phyloP scores from a whole-genome alignment of 1,284 basidiomycete genomes.

The Rhodotorula sp. region DNA sequence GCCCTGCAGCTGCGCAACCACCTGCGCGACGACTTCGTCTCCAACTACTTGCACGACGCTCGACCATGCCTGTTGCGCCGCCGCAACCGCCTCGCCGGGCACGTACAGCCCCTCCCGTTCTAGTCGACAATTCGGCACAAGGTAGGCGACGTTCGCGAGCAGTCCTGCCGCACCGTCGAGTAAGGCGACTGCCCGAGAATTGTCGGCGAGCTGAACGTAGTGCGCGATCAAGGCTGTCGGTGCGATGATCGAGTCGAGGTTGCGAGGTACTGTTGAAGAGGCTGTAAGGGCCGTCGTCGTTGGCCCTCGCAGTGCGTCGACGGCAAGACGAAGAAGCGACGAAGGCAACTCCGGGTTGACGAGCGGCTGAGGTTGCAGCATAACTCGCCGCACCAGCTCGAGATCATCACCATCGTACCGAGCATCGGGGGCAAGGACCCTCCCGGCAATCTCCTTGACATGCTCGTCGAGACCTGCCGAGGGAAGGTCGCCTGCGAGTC shows the following conservation, averaged over 20 bases:
- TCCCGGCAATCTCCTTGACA: conserved; percentile 15
- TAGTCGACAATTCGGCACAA: conserved; percentile 12
- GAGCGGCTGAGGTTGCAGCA: conserved; percentile 25
- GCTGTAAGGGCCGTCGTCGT: not conserved
- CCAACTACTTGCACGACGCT: not conserved
- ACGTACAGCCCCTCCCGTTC: not conserved
- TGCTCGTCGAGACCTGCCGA: conserved; percentile 28
- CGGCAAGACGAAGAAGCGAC: conserved; percentile 8
- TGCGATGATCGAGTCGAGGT: conserved; percentile 9
- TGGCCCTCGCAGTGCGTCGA: not conserved
- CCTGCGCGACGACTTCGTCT: not conserved
- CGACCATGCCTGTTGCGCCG: conserved; percentile 23
- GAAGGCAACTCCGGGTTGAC: not conserved
- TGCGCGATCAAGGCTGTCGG: conserved; percentile 16
- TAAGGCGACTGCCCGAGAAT: not conserved
- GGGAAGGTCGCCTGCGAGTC: conserved; percentile 16
- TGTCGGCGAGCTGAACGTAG: not conserved
- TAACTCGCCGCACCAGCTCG: conserved; percentile 20
- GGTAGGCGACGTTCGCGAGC: conserved; percentile 19
- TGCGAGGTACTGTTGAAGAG: not conserved
- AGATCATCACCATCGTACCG: conserved; percentile 8
- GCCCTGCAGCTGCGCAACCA: not conserved
- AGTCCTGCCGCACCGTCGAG: not conserved
- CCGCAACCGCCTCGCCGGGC: conserved; percentile 18
- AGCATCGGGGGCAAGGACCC: conserved; percentile 5